A percentile compares a stretch with the other conserved stretches of the same genome.
Evolutionary conservation across 2,329 filamentous ascomycete genomes (phyloP).

Genomic region (Beauveria caledonica): DNA sequence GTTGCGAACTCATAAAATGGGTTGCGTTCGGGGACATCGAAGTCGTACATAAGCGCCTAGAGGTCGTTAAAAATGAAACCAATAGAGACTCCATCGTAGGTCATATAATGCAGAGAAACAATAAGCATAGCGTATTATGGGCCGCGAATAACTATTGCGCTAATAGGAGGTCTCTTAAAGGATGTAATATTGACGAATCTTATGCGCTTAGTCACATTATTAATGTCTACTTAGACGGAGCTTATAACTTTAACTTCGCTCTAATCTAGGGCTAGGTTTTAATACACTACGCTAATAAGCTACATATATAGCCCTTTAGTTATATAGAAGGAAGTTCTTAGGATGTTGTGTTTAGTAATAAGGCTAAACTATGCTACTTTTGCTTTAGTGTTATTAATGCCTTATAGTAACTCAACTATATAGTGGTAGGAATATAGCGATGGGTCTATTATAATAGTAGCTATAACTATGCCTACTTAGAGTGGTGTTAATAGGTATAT

Average conservation of each 20-base stretch:
- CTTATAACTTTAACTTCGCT: not conserved
- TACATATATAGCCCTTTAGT: not conserved
- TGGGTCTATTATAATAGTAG: constrained; percentile 15
- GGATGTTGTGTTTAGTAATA: constrained; percentile 16
- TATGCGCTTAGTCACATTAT: not conserved
- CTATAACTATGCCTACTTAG: constrained; percentile 16
- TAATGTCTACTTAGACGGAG: not conserved
- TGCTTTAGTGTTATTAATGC: constrained; percentile 12
- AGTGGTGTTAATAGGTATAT: constrained; percentile 21
- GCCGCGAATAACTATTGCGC: not conserved
- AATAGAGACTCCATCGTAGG: not conserved
- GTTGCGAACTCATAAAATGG: not conserved
- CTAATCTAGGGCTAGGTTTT: not conserved
- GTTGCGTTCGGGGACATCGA: not conserved
- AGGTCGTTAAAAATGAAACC: not conserved
- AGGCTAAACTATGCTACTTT: constrained; percentile 14
- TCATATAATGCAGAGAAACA: not conserved
- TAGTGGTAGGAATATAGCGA: constrained; percentile 16
- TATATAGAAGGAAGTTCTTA: constrained; percentile 22
- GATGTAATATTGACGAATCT: not conserved
- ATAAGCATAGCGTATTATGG: not conserved
- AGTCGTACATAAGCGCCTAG: not conserved
- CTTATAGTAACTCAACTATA: not conserved
- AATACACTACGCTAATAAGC: constrained; percentile 11
- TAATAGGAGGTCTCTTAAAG: not conserved